Evolutionary conservation across 768 basidiomycete species (phyloP), one percentile per base, ranked within the genome.

Genomic region (Boletus rubropictus): DNA sequence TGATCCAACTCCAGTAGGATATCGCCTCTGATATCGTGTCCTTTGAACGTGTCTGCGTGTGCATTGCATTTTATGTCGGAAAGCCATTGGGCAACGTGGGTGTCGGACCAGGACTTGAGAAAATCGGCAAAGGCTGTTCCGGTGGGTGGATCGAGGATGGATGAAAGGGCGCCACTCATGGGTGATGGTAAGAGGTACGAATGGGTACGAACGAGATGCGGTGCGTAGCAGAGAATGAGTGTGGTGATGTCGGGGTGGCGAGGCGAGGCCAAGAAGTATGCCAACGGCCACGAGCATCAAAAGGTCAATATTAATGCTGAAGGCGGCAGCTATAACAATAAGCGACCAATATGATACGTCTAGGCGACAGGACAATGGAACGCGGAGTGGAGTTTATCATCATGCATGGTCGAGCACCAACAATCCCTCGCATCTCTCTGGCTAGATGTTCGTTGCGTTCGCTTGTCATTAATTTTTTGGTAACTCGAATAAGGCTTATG

Each of bases 1-100:
- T 93, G 89, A 60, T 98, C 95, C 37, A 98, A 71, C 53, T 99
- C 96, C 41, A 97, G 75, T 15, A 99, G 69, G 18, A 99, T 83
- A 61, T 90, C 86, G 5, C 95, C 93, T 42, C 90, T 72, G 57
- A 99, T 95, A 61, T 99, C 95, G 69, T 95, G 88, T 4, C 77
- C 74, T 39, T 74, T 78, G 71, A 99, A 99, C 0, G 76, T 72
- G 7, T 73, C 66, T 9, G 83, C 79, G 59, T 84, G 85, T 32
- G 74, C 72, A 0, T 69, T 76, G 58, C 91, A 92, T 59, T 81
- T 86, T 57, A 87, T 82, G 15, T 89, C 81, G 0, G 74, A 57
- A 28, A 99, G 76, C 88, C 94, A 99, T 39, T 72, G 72, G 2
- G 82, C 76, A 46, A 89, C 82, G 55, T 86, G 82, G 4, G 57